Base-by-base conservation (phyloP, 2,329 filamentous ascomycete genomes). In the Trichoderma breve region DNA sequence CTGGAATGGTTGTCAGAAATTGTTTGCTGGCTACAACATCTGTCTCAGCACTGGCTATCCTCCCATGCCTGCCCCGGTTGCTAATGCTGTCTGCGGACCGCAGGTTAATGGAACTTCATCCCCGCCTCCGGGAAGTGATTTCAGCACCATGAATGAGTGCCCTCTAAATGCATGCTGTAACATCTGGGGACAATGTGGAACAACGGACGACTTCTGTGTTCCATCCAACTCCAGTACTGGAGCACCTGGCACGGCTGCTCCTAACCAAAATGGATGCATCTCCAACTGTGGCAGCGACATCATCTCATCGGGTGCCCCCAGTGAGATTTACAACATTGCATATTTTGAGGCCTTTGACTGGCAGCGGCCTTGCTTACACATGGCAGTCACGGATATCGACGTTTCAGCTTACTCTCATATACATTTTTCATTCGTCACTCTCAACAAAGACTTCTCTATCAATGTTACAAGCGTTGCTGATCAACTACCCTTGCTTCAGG, bases 151-250 rank as follows among this genome's bases (percentile, higher is more conserved):
- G 4, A 81, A 79, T 60, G 78, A 76, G 0, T 81, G 79, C 30
- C 77, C 76, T 2, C 72, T 80, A 0, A 78, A 79, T 5, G 75
- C 76, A 9, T 80, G 77, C 72, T 78, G 79, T 72, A 74, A 83
- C 71, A 77, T 79, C 51, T 84, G 80, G 79, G 84, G 83, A 6
- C 76, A 81, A 21, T 86, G 84, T 58, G 83, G 83, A n/a, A 80
- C 78, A 6, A 82, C 81, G 0, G 66, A 70, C 0, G 82, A 82
- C 8, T 84, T 83, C 73, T 86, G 83, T 75, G 78, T 74, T 18
- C 60, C 60, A 2, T 62, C 60, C 15, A 62, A 62, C 21, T 62
- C 60, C 7, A 62, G 60, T 34, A 62, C 60, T 32, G 60, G 60
- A 5, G 60, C 60, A 8, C 60, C 60, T 26, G 60, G 57, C 11